Conservation (phyloP, 163 green algal species). For the Prototheca wickerhamii region DNA sequence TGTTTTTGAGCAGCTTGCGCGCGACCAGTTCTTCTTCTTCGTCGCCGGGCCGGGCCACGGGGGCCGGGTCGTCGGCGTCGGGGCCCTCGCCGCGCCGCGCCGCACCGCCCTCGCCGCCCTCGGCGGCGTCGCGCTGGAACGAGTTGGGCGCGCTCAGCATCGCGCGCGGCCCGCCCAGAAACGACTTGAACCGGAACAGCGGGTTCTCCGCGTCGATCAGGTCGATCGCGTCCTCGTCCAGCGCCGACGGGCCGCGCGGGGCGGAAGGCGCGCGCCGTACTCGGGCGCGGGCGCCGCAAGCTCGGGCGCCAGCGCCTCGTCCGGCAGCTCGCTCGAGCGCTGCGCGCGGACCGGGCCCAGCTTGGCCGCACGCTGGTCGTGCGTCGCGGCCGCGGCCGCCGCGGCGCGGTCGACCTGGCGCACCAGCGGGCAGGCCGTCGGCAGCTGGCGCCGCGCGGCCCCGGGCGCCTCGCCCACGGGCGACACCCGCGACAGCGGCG, state of each 20-base stretch:
- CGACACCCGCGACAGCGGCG: too few species aligned
- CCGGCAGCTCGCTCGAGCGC: too few species aligned
- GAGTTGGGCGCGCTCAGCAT: background rate
- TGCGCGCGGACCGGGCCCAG: background rate
- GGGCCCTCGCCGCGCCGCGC: background rate
- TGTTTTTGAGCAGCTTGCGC: slow-evolving; percentile 22
- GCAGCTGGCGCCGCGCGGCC: background rate
- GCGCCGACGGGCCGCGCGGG: too few species aligned
- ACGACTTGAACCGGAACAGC: background rate
- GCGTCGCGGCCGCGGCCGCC: background rate
- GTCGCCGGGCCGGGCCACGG: background rate
- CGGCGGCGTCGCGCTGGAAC: background rate
- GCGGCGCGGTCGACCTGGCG: background rate
- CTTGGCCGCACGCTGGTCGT: background rate
- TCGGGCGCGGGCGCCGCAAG: too few species aligned
- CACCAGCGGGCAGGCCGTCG: background rate
- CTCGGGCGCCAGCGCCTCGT: background rate
- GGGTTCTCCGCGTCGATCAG: background rate
- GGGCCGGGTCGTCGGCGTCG: background rate
- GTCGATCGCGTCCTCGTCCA: background rate
- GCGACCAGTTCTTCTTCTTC: background rate
- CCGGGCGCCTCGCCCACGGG: too few species aligned
- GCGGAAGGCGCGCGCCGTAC: background rate
- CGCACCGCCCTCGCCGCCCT: background rate
- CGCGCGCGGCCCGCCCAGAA: background rate